A percentile compares a stretch with the other conserved stretches of the same genome.
These are phyloP conservation scores for Achlya hypogyna DNA, from an alignment of 352 stramenopile species.

Conservation along the genomic window DNA sequence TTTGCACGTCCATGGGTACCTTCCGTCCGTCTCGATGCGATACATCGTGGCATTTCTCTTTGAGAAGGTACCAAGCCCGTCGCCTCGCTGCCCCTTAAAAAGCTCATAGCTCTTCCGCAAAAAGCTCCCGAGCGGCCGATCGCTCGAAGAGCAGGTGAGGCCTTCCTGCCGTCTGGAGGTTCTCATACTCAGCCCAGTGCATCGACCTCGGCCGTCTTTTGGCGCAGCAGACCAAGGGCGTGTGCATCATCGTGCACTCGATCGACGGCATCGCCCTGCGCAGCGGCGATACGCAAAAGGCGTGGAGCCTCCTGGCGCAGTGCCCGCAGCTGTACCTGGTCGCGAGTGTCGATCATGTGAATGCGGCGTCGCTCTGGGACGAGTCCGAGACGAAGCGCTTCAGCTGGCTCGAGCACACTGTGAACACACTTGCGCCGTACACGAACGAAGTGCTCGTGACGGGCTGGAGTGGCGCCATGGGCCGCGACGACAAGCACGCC, in stretches of 20 bases:
- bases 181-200: not conserved
- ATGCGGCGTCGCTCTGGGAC: constrained; percentile 43
- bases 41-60: constrained; percentile 33
- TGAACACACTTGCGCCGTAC: constrained; percentile 39
- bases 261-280: constrained; percentile 42
- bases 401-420: constrained; percentile 37
- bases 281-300: constrained; percentile 36
- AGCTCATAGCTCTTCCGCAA: not conserved
- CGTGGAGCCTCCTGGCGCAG: constrained; percentile 40
- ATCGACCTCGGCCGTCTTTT: not conserved
- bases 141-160: constrained; percentile 15
- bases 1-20: constrained; percentile 47
- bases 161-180: not conserved
- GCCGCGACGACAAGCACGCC: constrained; percentile 27
- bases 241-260: constrained; percentile 44
- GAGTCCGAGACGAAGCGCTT: constrained; percentile 43
- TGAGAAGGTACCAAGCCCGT: constrained; percentile 25
- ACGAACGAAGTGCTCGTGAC: constrained; percentile 25
- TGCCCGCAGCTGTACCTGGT: constrained; percentile 34
- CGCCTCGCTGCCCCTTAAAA: not conserved
- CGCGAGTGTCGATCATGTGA: constrained; percentile 48
- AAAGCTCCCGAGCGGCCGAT: not conserved
- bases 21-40: constrained; percentile 39
- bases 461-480: constrained; percentile 28
- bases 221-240: not conserved